Evolutionary conservation across 2,329 filamentous ascomycete species (phyloP).

Genomic region (Ophioceras dolichostomum): DNA sequence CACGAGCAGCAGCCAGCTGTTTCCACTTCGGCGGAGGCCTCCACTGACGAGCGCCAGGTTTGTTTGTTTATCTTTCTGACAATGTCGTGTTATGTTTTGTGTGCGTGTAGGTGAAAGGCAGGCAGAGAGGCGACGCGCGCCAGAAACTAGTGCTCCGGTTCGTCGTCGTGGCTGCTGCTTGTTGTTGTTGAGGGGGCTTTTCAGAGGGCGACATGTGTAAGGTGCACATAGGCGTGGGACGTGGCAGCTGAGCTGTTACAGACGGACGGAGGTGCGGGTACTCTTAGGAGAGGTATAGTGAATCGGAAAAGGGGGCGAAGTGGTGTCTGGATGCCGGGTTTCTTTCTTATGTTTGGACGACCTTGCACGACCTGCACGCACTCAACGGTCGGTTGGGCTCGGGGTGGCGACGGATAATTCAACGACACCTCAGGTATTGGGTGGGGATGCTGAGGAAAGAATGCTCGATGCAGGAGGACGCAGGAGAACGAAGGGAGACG

Average conservation of each 20-base stretch:
- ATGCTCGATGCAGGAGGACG: background rate
- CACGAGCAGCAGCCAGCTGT: conserved; percentile 5
- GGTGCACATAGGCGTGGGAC: too few relatives aligned
- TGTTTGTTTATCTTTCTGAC: conserved; percentile 1
- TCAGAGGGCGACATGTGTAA: conserved; percentile 1
- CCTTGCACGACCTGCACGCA: too few relatives aligned
- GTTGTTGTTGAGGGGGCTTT: background rate
- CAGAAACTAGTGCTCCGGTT: background rate
- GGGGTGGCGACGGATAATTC: too few relatives aligned
- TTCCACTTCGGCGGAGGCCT: conserved; percentile 4
- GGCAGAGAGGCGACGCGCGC: too few relatives aligned
- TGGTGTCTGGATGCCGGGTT: background rate
- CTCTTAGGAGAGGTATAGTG: too few relatives aligned
- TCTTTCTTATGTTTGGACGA: conserved; percentile 2
- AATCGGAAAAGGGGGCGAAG: background rate
- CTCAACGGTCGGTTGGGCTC: too few relatives aligned
- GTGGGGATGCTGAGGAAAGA: background rate
- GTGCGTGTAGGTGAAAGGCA: too few relatives aligned
- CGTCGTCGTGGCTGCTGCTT: background rate
- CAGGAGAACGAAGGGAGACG: background rate
- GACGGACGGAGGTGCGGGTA: too few relatives aligned
- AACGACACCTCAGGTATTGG: background rate
- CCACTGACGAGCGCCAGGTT: background rate
- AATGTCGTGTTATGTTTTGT: too few relatives aligned
- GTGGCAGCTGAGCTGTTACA: too few relatives aligned